Conservation (phyloP, 495 filamentous ascomycete genomes). For the Aspergillus bridgeri region DNA sequence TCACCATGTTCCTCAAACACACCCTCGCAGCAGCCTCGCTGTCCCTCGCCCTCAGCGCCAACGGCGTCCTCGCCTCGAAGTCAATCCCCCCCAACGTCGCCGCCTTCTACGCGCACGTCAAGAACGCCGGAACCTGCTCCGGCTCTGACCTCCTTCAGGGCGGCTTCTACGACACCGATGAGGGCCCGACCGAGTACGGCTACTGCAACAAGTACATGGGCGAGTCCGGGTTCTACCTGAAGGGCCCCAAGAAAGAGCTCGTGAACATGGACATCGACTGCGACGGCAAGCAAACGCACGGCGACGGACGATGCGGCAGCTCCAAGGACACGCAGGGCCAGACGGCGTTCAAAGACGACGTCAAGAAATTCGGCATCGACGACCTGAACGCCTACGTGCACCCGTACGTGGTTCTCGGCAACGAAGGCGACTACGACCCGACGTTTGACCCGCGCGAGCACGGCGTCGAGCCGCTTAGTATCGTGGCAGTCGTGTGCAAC, state of each 20-base stretch:
- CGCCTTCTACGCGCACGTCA: background rate
- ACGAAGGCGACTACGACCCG: conserved; percentile 29
- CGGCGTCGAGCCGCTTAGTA: conserved; percentile 55
- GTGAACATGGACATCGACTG: conserved; percentile 63
- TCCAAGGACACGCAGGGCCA: conserved; percentile 49
- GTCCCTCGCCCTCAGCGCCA: background rate
- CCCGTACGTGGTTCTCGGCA: conserved; percentile 66
- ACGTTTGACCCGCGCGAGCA: conserved; percentile 47
- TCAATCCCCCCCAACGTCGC: background rate
- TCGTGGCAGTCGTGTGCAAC: conserved; percentile 64
- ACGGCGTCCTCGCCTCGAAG: background rate
- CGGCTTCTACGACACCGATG: background rate
- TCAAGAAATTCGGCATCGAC: conserved; percentile 41
- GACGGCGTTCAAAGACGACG: conserved; percentile 52
- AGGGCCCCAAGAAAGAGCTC: background rate
- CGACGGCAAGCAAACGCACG: conserved; percentile 51
- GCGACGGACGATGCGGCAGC: conserved; percentile 44
- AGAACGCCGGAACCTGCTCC: background rate
- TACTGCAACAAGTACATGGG: background rate
- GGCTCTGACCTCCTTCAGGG: background rate
- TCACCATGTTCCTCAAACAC: background rate
- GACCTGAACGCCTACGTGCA: conserved; percentile 61
- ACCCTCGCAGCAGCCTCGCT: background rate
- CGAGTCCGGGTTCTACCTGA: background rate
- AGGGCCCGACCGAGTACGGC: background rate